Percentiles rank a stretch among this genome's conserved stretches.
These are phyloP conservation scores for Didymella segeticola DNA, from an alignment of 2,329 filamentous ascomycete genomes.

Conservation along the genomic window DNA sequence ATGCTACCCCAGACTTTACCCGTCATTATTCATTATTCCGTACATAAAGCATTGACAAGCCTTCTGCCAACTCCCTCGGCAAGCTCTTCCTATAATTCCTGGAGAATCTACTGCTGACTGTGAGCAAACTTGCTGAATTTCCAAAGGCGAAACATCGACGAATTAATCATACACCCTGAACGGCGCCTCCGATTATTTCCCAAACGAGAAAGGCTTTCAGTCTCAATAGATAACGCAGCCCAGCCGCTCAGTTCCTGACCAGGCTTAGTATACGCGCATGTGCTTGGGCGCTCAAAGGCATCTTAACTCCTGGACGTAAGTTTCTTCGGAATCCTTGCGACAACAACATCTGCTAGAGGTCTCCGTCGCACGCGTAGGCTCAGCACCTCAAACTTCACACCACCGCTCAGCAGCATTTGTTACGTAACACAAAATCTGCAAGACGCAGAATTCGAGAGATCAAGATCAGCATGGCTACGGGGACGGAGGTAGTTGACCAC, in stretches of 20 bases:
- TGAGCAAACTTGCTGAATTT: neutral
- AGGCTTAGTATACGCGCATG: too few relatives aligned
- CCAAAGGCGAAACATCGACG: neutral
- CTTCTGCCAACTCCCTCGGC: neutral
- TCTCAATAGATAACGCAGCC: too few relatives aligned
- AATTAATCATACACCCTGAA: neutral
- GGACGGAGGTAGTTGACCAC: constrained; percentile 11
- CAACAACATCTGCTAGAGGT: too few relatives aligned
- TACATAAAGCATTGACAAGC: constrained; percentile 14
- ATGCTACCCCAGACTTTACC: constrained; percentile 13
- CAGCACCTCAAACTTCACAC: too few relatives aligned
- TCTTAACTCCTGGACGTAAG: too few relatives aligned
- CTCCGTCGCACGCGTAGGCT: too few relatives aligned
- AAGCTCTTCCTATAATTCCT: neutral
- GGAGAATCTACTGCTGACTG: neutral
- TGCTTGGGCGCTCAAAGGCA: too few relatives aligned
- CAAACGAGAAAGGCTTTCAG: neutral
- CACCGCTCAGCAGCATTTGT: too few relatives aligned
- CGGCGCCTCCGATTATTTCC: neutral
- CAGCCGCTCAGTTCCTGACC: too few relatives aligned
- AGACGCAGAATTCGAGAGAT: neutral
- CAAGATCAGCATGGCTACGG: constrained; percentile 6
- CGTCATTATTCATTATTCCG: constrained; percentile 3
- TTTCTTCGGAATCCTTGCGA: too few relatives aligned
- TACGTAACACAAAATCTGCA: neutral